Percentiles rank a stretch among this genome's conserved stretches.
These are phyloP conservation scores for Scutellaria galericulata DNA, from an alignment of 257 asterid genomes.

Conservation along the genomic window DNA sequence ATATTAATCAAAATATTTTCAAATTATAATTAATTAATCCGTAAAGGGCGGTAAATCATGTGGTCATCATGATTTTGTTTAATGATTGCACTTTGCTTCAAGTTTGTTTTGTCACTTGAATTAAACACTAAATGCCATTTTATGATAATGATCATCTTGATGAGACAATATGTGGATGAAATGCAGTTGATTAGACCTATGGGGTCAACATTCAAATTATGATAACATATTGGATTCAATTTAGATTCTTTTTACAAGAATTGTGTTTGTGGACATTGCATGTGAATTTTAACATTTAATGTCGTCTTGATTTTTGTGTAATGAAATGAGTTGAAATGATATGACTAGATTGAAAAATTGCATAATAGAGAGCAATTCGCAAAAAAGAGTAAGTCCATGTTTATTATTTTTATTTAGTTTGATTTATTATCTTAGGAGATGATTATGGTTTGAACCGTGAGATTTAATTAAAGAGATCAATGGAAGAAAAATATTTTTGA, in stretches of 20 bases:
- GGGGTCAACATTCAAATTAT: neutral
- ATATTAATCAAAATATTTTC: neutral
- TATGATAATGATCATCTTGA: conserved; percentile 35
- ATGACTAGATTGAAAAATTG: no score
- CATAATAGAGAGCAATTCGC: no score
- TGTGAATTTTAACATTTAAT: neutral
- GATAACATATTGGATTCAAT: neutral
- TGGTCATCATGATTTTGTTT: conserved; percentile 45
- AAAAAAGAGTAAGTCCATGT: no score
- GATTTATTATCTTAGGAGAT: no score
- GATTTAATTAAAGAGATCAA: no score
- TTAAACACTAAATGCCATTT: conserved; percentile 21
- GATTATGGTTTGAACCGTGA: no score
- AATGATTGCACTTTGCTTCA: conserved; percentile 35
- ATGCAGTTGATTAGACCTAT: conserved; percentile 34
- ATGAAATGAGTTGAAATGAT: no score
- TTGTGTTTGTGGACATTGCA: neutral
- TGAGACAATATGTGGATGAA: conserved; percentile 39
- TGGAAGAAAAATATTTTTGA: no score
- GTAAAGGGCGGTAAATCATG: conserved; percentile 45
- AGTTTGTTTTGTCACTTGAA: conserved; percentile 28
- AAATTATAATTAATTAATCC: conserved; percentile 15
- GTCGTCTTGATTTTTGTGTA: no score
- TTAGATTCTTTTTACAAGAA: neutral
- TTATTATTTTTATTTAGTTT: no score